Evolutionary conservation across 352 stramenopile species (phyloP).

Genomic region (Pythium dissotocum): DNA sequence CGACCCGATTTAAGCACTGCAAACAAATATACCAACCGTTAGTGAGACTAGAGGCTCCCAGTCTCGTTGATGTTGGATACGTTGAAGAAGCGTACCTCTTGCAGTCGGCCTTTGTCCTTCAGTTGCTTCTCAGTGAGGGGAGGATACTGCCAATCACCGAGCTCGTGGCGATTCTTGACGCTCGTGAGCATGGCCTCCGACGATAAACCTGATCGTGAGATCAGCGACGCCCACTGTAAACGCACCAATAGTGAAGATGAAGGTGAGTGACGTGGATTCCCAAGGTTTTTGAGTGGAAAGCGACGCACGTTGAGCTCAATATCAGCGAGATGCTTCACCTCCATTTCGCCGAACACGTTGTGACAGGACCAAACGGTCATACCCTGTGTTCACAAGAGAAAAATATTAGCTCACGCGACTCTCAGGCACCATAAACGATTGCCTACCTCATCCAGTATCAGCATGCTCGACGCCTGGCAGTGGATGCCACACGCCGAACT

Average conservation of each 20-base stretch:
- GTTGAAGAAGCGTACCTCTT: constrained; percentile 29
- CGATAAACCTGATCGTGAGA: constrained; percentile 47
- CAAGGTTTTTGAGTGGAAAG: too few relatives aligned
- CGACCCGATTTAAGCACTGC: constrained; percentile 16
- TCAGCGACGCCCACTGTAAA: constrained; percentile 45
- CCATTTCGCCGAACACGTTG: constrained; percentile 47
- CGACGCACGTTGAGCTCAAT: constrained; percentile 50
- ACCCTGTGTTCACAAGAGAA: background rate
- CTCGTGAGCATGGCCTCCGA: constrained; percentile 31
- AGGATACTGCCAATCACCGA: constrained; percentile 53
- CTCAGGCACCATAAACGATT: background rate
- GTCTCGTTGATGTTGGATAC: background rate
- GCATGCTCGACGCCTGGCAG: constrained; percentile 11
- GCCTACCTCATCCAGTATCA: constrained; percentile 44
- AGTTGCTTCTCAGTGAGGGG: constrained; percentile 44
- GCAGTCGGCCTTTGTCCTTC: constrained; percentile 33
- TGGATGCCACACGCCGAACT: constrained; percentile 16
- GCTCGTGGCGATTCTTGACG: constrained; percentile 51
- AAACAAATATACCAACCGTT: background rate
- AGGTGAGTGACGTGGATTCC: background rate
- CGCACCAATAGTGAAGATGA: too few relatives aligned
- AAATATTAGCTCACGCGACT: background rate
- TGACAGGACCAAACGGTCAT: constrained; percentile 26
- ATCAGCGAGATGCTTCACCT: constrained; percentile 46
- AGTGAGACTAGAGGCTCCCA: too few relatives aligned